phyloP scores from a whole-genome alignment of 1,284 basidiomycete species.

The Cutaneotrichosporon curvatum region DNA sequence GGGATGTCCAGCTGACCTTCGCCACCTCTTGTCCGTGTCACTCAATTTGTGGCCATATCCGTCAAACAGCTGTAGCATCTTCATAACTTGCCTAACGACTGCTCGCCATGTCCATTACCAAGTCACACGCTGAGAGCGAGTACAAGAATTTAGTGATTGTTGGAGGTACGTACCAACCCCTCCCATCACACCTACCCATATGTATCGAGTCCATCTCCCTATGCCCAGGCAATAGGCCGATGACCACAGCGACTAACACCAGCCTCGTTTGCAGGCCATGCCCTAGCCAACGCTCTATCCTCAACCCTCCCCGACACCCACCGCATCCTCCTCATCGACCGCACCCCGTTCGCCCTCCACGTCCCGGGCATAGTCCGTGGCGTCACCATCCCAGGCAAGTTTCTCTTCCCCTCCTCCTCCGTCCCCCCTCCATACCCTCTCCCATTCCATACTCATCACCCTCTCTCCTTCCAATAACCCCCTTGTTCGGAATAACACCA shows the following conservation, averaged over 20 bases:
- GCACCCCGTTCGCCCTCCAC: slow-evolving; percentile 37
- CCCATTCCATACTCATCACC: not conserved
- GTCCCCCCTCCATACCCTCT: not conserved
- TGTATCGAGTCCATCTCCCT: no score
- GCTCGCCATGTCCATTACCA: not conserved
- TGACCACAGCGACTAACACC: no score
- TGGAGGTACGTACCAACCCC: slow-evolving; percentile 1
- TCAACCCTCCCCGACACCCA: not conserved
- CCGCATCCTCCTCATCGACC: slow-evolving; percentile 10
- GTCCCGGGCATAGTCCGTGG: slow-evolving; percentile 43
- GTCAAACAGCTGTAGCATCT: no score
- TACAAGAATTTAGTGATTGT: slow-evolving; percentile 7
- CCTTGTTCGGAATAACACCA: slow-evolving; percentile 15
- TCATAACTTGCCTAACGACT: no score
- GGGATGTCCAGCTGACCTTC: slow-evolving; percentile 1
- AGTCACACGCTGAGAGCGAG: not conserved
- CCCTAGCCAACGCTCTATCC: slow-evolving; percentile 5
- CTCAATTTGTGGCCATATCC: no score
- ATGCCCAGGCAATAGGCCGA: no score
- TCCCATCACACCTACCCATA: no score
- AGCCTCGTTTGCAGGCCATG: slow-evolving; percentile 13
- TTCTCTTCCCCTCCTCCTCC: not conserved
- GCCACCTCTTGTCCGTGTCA: no score
- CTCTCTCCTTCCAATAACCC: not conserved
- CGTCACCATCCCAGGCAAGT: slow-evolving; percentile 42